Evolutionary conservation across 306 rosid species (phyloP), one percentile per base, ranked within the genome.

Genomic region (Castanea crenata): DNA sequence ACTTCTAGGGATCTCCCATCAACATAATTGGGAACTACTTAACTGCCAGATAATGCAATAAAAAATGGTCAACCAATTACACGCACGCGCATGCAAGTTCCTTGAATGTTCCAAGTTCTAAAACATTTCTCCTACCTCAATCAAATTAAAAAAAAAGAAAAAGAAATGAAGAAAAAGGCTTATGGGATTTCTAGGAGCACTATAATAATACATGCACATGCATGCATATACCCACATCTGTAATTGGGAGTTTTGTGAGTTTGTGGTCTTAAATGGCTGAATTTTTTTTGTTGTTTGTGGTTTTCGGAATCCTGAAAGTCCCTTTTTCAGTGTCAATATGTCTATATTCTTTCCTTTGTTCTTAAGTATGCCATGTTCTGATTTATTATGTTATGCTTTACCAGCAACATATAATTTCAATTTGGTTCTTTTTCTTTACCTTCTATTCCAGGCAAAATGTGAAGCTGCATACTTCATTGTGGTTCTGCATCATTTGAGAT

Each of bases 401-500:
- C 14, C 51, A 67, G 16, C 25, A 12, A 2, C 31, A 15, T 29
- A 29, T 64, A 23, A 16, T 14, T 15, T 64, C 34, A 32, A 1
- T 64, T 13, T 70, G 21, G 35, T 49, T 79, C 61, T 75, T 70
- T 81, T 5, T 75, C 32, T 75, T 72, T 61, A 49, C 74, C 55
- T 73, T 65, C 76, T 81, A 56, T 90, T 74, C 74, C 90, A 94
- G 98, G 86, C 74, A 74, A 94, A 87, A 82, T 94, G 96, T 79
- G 74, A 92, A 85, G 97, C 97, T 82, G 96, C 98, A 64, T 94
- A 94, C 82, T 94, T 94, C 56, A 86, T 94, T 82, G 87, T 92
- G 79, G 96, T 94, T 86, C 85, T 92, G 73, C 97, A 94, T 92
- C 88, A 89, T 71, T 83, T 86, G 76, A 89, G 77, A 87, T 76